Evolutionary conservation across 768 basidiomycete species (phyloP), one percentile per base, ranked within the genome.

Genomic region (Suillus clintonianus): DNA sequence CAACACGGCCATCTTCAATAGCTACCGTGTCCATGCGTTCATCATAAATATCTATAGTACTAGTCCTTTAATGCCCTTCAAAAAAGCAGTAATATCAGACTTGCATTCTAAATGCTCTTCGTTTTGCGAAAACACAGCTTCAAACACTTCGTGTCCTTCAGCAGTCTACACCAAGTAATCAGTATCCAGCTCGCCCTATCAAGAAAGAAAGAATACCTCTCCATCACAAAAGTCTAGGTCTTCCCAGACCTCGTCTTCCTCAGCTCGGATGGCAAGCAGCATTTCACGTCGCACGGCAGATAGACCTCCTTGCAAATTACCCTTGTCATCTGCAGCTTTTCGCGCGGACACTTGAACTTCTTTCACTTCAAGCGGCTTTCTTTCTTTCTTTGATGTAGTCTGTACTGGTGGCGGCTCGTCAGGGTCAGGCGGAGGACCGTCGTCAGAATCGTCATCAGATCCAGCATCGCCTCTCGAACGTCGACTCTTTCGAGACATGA

Each of bases 231-330:
- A 93, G 56, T 87, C 81, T 27, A 92, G 78, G 53, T 85, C 79
- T 68, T 87, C 78, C 92, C 92, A 95, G 59, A 76, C 76, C 70
- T 92, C 92, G 60, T 93, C 92, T 69, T 92, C 90, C 71, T 94
- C 92, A 3, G 79, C 78, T 34, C 90, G 84, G 43, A 93, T 86
- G n/a, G 83, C 79, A 55, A 84, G 81, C 27, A 95, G 74, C 84
- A 95, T 92, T 67, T 95, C 92, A 69, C 91, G 82, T 57, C 92
- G 82, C 11, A 86, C 85, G 7, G 83, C 73, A 51, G 92, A 91
- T 59, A 94, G 75, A 0, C 90, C 88, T 11, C 90, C 89, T 68
- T 85, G 84, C 39, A 83, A 70, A n/a, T 75, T 72, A 5, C 81
- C 79, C 65, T 87, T 87, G 62, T 91, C 90, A 57, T 91, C 90